phyloP scores from a whole-genome alignment of 495 filamentous ascomycete species.

The Xylaria venustula region DNA sequence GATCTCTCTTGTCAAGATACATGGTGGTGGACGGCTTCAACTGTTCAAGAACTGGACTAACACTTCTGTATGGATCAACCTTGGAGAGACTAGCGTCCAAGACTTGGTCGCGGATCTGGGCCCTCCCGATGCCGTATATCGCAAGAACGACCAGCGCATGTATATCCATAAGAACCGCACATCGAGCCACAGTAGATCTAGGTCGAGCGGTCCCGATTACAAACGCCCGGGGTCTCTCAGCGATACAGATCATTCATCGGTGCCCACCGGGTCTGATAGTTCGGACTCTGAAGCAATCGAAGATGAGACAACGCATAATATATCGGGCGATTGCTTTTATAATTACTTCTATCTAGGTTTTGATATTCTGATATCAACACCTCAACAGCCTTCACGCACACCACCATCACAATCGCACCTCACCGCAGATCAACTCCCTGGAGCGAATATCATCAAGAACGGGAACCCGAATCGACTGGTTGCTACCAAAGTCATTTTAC shows the following conservation, averaged over 20 bases:
- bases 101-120: conserved; percentile 87
- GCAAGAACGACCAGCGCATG: conserved; percentile 87
- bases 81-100: conserved; percentile 84
- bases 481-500: conserved; percentile 85
- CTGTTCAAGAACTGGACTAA: conserved; percentile 61
- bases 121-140: conserved; percentile 91
- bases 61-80: conserved; percentile 61
- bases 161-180: conserved; percentile 73
- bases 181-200: conserved; percentile 43
- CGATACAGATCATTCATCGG: conserved; percentile 83
- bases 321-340: conserved; percentile 80
- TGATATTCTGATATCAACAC: conserved; percentile 85
- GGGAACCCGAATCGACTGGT: conserved; percentile 60
- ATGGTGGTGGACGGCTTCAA: conserved; percentile 73
- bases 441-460: conserved; percentile 31
- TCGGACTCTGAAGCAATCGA: conserved; percentile 64
- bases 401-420: conserved; percentile 56
- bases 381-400: conserved; percentile 57
- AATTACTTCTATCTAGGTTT: conserved; percentile 97
- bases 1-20: conserved; percentile 72
- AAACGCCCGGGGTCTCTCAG: conserved; percentile 58
- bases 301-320: conserved; percentile 45
- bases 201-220: conserved; percentile 49
- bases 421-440: conserved; percentile 19
- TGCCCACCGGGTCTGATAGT: conserved; percentile 73